These are phyloP conservation scores for Leccinum imitatum DNA, from an alignment of 768 basidiomycete species.

Conservation along the genomic window DNA sequence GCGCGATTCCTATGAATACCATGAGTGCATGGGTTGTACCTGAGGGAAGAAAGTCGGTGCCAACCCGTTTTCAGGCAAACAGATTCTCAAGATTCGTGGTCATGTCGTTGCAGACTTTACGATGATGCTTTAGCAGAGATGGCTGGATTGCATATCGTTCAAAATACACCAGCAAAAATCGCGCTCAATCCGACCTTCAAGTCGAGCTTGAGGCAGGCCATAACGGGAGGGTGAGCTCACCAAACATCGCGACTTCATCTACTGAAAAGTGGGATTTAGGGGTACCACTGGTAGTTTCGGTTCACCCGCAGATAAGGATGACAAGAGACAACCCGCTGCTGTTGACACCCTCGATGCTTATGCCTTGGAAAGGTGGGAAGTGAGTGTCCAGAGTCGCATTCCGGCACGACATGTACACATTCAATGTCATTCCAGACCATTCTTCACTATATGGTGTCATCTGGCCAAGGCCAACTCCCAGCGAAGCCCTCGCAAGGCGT, in stretches of 20 bases:
- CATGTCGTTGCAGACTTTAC: slow-evolving; percentile 53
- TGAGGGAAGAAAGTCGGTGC: slow-evolving; percentile 66
- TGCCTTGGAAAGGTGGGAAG: slow-evolving; percentile 91
- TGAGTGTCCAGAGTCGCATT: slow-evolving; percentile 30
- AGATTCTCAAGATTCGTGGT: slow-evolving; percentile 5
- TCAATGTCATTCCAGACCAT: slow-evolving; percentile 62
- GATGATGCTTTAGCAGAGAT: slow-evolving; percentile 66
- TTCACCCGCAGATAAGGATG: slow-evolving; percentile 64
- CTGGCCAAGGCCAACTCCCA: slow-evolving; percentile 73
- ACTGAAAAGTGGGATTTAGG: slow-evolving; percentile 37
- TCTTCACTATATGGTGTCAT: slow-evolving; percentile 97
- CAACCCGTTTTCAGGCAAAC: neutral
- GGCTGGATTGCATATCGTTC: slow-evolving; percentile 66
- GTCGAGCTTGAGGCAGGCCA: slow-evolving; percentile 73
- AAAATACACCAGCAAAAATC: slow-evolving; percentile 57
- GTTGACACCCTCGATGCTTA: slow-evolving; percentile 72
- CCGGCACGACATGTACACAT: slow-evolving; percentile 1
- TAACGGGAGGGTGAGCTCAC: slow-evolving; percentile 77
- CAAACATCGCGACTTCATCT: slow-evolving; percentile 1
- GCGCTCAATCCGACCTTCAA: slow-evolving; percentile 76
- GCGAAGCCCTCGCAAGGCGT: slow-evolving; percentile 81
- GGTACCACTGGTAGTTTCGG: slow-evolving; percentile 84
- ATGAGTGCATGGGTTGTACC: slow-evolving; percentile 77
- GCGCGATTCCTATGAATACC: slow-evolving; percentile 59
- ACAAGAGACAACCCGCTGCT: slow-evolving; percentile 52